Evolutionary conservation across 805 yeast genomes (phyloP), one percentile per base, ranked within the genome.

Genomic region (Yarrowia deformans): DNA sequence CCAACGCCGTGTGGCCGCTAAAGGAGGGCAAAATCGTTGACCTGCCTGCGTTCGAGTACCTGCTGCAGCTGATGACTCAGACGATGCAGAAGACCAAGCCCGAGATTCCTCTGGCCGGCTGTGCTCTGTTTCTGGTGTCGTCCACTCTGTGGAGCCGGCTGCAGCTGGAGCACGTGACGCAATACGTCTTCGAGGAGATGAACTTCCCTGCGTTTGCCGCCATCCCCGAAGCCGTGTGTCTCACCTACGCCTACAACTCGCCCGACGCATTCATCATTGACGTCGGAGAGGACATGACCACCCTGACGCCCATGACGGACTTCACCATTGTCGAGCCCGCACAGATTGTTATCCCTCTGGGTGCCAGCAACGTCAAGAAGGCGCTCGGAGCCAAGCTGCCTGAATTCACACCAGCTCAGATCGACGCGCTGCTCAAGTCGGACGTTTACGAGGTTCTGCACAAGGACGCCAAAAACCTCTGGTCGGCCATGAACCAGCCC

Each of bases 301-400:
- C 92, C 76, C 82, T 94, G 32, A 83, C 88, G 13, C 95, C 97
- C 2, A 85, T 94, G n/a, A 78, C 90, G 39, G 95, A 90, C 71
- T 91, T 86, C 74, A 87, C 88, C 70, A 83, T 86, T 7, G 79
- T 88, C 68, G 82, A 83, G 39, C 85, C 85, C 72, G 88, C 92
- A 4, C 80, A 83, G 39, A 78, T 78, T 40, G 79, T 81, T 14
- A 75, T 88, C 37, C 77, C 80, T 0, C 72, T 75, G 14, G 99
- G 99, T 13, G 93, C 97, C 1, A 72, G 79, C 16, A 75, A 80
- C 37, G 89, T 94, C 46, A 90, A 90, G 73, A 78, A 81, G 23
- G 80, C 80, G 13, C 79, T 94, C 68, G 71, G 77, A 16, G 79
- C 81, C 69, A 70, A 82, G n/a, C 81, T 92, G 71, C 93, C 97